Conservation (phyloP, 768 basidiomycete species). For the Amylocystis lapponica region DNA sequence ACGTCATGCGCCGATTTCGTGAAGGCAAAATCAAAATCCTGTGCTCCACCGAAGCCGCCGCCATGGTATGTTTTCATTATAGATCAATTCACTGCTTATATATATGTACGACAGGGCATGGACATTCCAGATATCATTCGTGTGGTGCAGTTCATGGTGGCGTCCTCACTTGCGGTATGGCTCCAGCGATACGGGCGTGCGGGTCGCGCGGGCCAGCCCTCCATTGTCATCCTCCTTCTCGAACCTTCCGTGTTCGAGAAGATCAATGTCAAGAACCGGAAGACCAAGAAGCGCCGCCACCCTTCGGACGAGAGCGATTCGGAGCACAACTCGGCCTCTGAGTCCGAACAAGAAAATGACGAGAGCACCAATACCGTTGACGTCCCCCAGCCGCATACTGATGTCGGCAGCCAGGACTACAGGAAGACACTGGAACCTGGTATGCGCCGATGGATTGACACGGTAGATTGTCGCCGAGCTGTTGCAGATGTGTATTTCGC, state of each 20-base stretch:
- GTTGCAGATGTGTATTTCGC: no score
- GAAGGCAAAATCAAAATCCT: not conserved
- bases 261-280: not conserved
- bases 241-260: not conserved
- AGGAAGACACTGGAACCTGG: no score
- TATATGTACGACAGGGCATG: not conserved
- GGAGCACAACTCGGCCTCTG: not conserved
- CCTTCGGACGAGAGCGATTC: not conserved
- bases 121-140: conserved; percentile 31
- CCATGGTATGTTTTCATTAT: not conserved
- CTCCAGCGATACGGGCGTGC: conserved; percentile 21
- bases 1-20: not conserved
- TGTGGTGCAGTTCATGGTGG: conserved; percentile 31
- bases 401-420: no score
- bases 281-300: not conserved
- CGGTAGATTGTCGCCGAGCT: no score
- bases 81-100: not conserved
- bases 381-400: conserved; percentile 10
- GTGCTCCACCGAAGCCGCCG: not conserved
- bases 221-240: conserved; percentile 1
- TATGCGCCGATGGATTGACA: no score
- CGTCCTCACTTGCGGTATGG: conserved; percentile 27
- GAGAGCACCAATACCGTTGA: not conserved
- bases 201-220: not conserved
- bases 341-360: not conserved